A percentile compares a stretch with the other conserved stretches of the same genome.
Evolutionary conservation across 2,329 filamentous ascomycete genomes (phyloP).

Genomic region (Penicillium sp.): DNA sequence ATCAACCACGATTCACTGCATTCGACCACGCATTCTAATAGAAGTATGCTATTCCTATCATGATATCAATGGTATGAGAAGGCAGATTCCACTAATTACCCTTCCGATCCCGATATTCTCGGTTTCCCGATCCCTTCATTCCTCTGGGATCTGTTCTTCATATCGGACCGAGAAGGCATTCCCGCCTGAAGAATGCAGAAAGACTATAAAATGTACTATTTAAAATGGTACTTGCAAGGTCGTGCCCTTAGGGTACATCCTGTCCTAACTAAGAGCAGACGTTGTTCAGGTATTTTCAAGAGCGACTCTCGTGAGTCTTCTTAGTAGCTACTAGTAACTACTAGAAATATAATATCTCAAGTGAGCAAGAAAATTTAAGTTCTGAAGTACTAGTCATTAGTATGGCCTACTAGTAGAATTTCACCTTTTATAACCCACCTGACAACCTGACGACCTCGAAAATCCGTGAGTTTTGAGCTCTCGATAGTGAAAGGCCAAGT

Average conservation of each 20-base stretch:
- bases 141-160: not conserved
- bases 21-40: not conserved
- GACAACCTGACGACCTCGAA: not conserved
- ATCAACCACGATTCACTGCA: not conserved
- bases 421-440: not conserved
- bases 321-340: not conserved
- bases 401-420: too few relatives aligned
- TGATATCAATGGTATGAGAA: not conserved
- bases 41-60: not conserved
- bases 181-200: not conserved
- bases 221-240: not conserved
- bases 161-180: not conserved
- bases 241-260: not conserved
- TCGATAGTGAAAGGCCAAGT: not conserved
- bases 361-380: too few relatives aligned
- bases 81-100: not conserved
- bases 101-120: not conserved
- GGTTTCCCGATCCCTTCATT: constrained; percentile 5
- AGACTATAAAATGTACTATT: too few relatives aligned
- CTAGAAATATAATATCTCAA: not conserved
- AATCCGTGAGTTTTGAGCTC: not conserved
- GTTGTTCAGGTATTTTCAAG: too few relatives aligned
- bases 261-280: too few relatives aligned
- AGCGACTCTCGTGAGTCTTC: not conserved
- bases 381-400: too few relatives aligned